phyloP scores from a whole-genome alignment of 345 rosid species.

The Syzygium aromaticum region DNA sequence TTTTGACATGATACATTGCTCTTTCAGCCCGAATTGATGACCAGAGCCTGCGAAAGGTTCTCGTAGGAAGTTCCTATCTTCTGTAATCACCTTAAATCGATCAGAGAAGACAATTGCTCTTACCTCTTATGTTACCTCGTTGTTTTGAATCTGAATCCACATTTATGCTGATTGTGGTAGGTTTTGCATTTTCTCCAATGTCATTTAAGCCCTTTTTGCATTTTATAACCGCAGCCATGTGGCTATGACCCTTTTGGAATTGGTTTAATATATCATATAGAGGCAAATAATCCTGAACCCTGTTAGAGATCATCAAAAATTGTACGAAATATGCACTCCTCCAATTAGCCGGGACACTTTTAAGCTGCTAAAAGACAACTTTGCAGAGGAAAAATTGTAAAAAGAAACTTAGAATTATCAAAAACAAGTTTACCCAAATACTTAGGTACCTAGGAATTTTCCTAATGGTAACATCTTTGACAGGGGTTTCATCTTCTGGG shows the following conservation, averaged over 20 bases:
- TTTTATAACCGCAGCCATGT: slow-evolving; percentile 46
- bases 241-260: slow-evolving; percentile 31
- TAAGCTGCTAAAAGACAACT: neutral
- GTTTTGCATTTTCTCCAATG: slow-evolving; percentile 10
- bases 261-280: slow-evolving; percentile 60
- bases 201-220: slow-evolving; percentile 22
- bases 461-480: slow-evolving; percentile 55
- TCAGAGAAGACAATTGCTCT: neutral
- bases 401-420: neutral
- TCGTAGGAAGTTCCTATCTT: no score
- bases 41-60: slow-evolving; percentile 10
- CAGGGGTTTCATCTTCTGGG: slow-evolving; percentile 38
- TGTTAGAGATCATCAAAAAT: no score
- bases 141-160: neutral
- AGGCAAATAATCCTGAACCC: slow-evolving; percentile 53
- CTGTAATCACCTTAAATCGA: neutral
- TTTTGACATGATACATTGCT: slow-evolving; percentile 6
- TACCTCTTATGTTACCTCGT: neutral
- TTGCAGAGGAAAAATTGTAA: neutral
- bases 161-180: neutral
- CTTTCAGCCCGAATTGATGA: slow-evolving; percentile 9
- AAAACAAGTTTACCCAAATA: no score
- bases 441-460: slow-evolving; percentile 10
- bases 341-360: neutral
- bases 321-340: no score